These are phyloP conservation scores for Candida sanyaensis DNA, from an alignment of 1,139 yeast genomes.

Conservation along the genomic window DNA sequence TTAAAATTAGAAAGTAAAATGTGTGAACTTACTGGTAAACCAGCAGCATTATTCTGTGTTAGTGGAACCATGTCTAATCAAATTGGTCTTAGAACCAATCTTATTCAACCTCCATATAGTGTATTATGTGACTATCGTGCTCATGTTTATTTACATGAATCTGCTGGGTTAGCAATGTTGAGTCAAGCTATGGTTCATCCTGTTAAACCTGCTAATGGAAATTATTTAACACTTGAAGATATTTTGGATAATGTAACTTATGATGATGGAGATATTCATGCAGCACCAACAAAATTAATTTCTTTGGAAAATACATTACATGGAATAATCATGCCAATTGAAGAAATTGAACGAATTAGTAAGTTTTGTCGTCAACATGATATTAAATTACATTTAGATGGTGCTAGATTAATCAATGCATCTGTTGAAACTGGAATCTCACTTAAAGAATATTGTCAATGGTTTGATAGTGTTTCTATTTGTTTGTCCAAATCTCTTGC, in stretches of 20 bases:
- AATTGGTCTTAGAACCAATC: conserved; percentile 75
- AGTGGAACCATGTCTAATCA: conserved; percentile 94
- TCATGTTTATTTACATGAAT: conserved; percentile 82
- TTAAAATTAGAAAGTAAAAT: conserved; percentile 64
- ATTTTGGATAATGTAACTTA: conserved; percentile 64
- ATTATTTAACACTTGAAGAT: conserved; percentile 74
- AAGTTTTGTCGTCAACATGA: conserved; percentile 67
- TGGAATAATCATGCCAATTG: conserved; percentile 80
- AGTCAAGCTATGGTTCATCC: conserved; percentile 94
- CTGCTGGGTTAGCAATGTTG: conserved; percentile 86
- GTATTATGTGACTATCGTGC: conserved; percentile 83
- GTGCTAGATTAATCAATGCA: conserved; percentile 97
- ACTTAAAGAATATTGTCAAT: conserved; percentile 68
- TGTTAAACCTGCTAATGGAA: conserved; percentile 72
- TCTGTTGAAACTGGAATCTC: conserved; percentile 72
- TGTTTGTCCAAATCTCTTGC: conserved; percentile 91
- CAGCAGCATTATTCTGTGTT: conserved; percentile 80
- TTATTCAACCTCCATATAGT: conserved; percentile 84
- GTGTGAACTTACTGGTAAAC: conserved; percentile 74
- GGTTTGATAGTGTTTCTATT: conserved; percentile 85
- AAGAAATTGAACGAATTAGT: conserved; percentile 73
- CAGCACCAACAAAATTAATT: conserved; percentile 84
- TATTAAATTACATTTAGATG: conserved; percentile 81
- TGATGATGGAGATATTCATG: conserved; percentile 83
- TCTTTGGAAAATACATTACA: conserved; percentile 88